phyloP scores from a whole-genome alignment of 1,284 basidiomycete genomes.

The Rhodofomes roseus region DNA sequence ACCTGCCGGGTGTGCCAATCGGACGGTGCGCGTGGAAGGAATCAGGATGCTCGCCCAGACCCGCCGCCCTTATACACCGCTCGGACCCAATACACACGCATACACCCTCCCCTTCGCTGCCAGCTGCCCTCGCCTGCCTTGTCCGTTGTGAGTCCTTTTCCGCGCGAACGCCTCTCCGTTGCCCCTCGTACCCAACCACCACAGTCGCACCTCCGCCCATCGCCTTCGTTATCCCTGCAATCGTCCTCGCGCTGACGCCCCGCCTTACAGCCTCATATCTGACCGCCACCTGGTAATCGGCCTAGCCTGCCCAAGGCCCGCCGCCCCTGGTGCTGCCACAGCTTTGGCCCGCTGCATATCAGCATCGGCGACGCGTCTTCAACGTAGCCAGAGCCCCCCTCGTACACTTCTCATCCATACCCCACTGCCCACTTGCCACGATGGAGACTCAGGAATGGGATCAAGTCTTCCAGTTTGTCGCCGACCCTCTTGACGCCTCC shows the following conservation, averaged over 20 bases:
- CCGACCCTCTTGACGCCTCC: conserved; percentile 46
- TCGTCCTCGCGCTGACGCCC: not conserved
- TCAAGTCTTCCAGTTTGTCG: conserved; percentile 57
- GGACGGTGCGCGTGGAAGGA: not conserved
- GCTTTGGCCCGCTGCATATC: not conserved
- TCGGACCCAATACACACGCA: not conserved
- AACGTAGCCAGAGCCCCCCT: not conserved
- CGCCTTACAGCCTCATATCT: not conserved
- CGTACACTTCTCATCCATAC: not conserved
- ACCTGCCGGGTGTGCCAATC: not conserved
- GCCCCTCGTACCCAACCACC: not conserved
- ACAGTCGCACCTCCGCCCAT: not conserved
- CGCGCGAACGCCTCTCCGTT: no score
- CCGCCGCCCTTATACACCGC: not conserved
- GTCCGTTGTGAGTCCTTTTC: not conserved
- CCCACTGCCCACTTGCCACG: not conserved
- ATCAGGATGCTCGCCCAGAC: not conserved
- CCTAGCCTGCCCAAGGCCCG: no score
- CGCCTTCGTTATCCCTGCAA: not conserved
- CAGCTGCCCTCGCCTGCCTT: not conserved
- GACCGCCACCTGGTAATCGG: no score
- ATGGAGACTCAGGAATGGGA: conserved; percentile 57
- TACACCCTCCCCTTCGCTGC: not conserved
- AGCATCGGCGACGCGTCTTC: not conserved
- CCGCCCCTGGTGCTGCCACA: not conserved